phyloP scores from a whole-genome alignment of 805 yeast species.

The Candida palmyrensis region DNA sequence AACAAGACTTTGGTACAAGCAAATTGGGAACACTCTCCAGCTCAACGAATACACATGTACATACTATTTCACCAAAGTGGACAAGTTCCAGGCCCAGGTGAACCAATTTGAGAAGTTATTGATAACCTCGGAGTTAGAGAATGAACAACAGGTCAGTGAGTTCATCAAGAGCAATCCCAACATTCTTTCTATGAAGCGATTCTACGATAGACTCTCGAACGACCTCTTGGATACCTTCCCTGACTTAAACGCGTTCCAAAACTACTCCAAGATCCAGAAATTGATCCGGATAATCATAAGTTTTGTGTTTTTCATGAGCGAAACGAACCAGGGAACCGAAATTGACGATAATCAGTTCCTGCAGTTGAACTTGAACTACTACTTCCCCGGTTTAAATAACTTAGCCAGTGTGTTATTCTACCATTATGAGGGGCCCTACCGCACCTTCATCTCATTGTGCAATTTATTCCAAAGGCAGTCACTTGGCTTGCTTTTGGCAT shows the following conservation, averaged over 20 bases:
- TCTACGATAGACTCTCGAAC: conserved; percentile 8
- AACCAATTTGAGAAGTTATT: conserved; percentile 4
- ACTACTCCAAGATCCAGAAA: conserved; percentile 8
- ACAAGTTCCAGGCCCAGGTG: conserved; percentile 1
- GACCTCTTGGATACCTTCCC: conserved; percentile 17
- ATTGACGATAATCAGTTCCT: conserved; percentile 6
- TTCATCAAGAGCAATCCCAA: conserved; percentile 4
- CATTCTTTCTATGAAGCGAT: conserved; percentile 6
- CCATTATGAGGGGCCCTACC: conserved; percentile 23
- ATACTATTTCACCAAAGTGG: conserved; percentile 1
- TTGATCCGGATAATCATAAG: conserved; percentile 25
- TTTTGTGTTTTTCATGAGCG: conserved; percentile 15
- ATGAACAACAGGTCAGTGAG: conserved; percentile 3
- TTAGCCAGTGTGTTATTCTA: conserved; percentile 39
- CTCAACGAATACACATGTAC: conserved; percentile 10
- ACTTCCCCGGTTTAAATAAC: conserved; percentile 31
- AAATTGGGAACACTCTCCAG: conserved; percentile 29
- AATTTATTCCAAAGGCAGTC: conserved; percentile 33
- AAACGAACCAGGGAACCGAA: conserved; percentile 10
- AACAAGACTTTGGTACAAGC: conserved; percentile 46
- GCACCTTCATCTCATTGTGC: conserved; percentile 35
- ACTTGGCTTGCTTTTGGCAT: conserved; percentile 10
- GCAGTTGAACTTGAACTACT: conserved; percentile 12
- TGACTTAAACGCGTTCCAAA: conserved; percentile 15
- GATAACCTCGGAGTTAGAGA: conserved; percentile 1